Percentiles rank a stretch among this genome's conserved stretches.
phyloP scores from a whole-genome alignment of 495 filamentous ascomycete species.

The Penicillium coprophilum region DNA sequence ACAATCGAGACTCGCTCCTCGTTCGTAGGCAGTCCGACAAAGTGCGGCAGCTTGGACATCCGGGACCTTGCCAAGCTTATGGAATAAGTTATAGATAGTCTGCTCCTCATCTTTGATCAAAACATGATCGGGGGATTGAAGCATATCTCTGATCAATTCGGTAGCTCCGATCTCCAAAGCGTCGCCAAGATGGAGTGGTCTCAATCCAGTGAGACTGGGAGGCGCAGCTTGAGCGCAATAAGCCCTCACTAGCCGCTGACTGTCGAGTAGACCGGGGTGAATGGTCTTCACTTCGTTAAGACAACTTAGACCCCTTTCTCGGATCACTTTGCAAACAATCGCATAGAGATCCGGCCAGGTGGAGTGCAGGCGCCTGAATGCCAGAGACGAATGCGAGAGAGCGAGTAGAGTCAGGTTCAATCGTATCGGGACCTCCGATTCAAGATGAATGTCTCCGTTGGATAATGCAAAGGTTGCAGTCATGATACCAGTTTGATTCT shows the following conservation, averaged over 20 bases:
- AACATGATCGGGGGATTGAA: background rate
- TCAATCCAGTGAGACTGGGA: background rate
- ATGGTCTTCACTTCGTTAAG: background rate
- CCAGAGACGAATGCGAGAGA: background rate
- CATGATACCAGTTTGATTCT: background rate
- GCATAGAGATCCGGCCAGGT: background rate
- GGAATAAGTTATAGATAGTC: background rate
- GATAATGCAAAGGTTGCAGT: background rate
- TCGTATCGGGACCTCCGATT: background rate
- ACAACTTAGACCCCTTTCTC: background rate
- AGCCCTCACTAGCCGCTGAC: background rate
- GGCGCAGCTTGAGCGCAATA: background rate
- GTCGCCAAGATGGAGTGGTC: background rate
- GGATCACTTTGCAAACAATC: background rate
- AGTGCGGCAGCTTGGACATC: background rate
- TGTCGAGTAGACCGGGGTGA: background rate
- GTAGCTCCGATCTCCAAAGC: background rate
- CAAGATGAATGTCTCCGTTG: too few species aligned
- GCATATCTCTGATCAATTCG: background rate
- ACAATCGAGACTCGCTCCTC: background rate
- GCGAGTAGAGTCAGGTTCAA: background rate
- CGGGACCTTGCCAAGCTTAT: background rate
- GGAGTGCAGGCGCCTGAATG: background rate
- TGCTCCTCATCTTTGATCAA: background rate
- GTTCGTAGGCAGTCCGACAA: background rate